Percentiles rank a stretch among this genome's conserved stretches.
phyloP scores from a whole-genome alignment of 208 protist species.

The Angomonas ambiguus region DNA sequence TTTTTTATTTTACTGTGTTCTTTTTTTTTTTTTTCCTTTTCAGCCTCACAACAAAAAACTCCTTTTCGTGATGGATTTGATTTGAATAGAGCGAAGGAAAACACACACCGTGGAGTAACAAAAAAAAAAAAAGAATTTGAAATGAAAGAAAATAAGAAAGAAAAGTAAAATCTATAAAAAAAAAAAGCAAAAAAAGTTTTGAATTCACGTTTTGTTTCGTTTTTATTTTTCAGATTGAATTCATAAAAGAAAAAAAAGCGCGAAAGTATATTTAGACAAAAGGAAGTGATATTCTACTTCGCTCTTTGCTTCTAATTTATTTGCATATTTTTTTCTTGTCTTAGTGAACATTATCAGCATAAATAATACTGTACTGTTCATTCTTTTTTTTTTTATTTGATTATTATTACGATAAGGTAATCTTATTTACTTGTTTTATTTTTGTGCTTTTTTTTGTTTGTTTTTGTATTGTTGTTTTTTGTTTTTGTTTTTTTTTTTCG shows the following conservation, averaged over 20 bases:
- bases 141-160: slow-evolving; percentile 5
- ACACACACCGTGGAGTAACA: too few species aligned
- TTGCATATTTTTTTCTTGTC: too few species aligned
- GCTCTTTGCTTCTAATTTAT: too few species aligned
- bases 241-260: too few species aligned
- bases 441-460: slow-evolving; percentile 10
- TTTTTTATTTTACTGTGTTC: slow-evolving; percentile 8
- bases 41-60: too few species aligned
- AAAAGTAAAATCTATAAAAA: slow-evolving; percentile 2
- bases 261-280: too few species aligned
- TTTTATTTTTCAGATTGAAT: too few species aligned
- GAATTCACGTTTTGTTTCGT: slow-evolving; percentile 8
- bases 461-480: slow-evolving; percentile 3
- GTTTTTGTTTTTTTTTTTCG: slow-evolving; percentile 4
- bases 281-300: too few species aligned
- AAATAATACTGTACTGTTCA: not conserved
- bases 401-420: not conserved
- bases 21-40: slow-evolving; percentile 5
- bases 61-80: too few species aligned
- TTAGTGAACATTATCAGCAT: too few species aligned
- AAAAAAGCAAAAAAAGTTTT: too few species aligned
- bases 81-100: too few species aligned
- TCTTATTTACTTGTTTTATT: slow-evolving; percentile 2
- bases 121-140: slow-evolving; percentile 6
- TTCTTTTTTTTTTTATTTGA: not conserved